These are phyloP conservation scores for Aureobasidium sp. DNA, from an alignment of 2,329 filamentous ascomycete species.

Conservation along the genomic window DNA sequence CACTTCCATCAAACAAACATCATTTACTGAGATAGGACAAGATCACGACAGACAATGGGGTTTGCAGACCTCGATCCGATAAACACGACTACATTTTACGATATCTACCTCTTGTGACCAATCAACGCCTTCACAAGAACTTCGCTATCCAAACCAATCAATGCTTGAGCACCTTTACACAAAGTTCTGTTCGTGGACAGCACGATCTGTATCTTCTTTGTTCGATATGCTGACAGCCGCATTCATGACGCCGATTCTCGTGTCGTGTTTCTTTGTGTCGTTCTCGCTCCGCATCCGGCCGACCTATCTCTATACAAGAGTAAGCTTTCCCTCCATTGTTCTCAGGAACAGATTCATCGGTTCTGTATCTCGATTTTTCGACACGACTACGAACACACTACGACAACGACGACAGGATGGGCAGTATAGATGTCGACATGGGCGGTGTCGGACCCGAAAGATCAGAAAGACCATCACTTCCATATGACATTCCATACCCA, in stretches of 20 bases:
- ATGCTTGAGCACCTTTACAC: background rate
- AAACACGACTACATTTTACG: background rate
- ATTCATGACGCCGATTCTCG: background rate
- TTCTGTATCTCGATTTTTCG: background rate
- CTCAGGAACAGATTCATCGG: background rate
- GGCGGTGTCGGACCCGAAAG: background rate
- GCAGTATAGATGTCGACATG: background rate
- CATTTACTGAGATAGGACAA: background rate
- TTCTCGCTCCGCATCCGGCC: background rate
- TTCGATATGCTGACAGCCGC: background rate
- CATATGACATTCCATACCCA: background rate
- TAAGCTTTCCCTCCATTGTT: background rate
- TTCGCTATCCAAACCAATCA: background rate
- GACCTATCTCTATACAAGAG: background rate
- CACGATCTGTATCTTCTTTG: background rate
- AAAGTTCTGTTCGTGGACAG: background rate
- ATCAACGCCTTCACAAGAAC: background rate
- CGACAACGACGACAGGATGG: background rate
- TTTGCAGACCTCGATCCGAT: background rate
- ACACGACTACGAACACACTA: background rate
- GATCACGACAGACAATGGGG: background rate
- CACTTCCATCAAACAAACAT: background rate
- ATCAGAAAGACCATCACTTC: background rate
- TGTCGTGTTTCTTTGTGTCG: background rate
- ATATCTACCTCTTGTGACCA: background rate